These are phyloP conservation scores for Pseudisothecium myosuroides DNA, from an alignment of 225 moss, liverwort and hornwort genomes.

Conservation along the genomic window DNA sequence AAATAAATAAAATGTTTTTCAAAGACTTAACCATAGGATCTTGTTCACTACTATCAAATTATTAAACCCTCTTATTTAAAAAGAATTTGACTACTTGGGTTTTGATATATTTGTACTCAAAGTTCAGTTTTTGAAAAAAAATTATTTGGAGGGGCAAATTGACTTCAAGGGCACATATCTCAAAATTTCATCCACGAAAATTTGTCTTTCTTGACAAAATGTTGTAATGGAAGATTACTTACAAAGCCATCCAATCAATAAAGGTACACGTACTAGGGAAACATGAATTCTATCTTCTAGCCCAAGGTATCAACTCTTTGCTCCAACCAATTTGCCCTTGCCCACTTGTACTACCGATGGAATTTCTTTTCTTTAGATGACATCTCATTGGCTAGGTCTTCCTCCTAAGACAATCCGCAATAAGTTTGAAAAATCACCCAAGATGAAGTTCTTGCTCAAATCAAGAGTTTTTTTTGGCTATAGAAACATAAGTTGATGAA, in stretches of 20 bases:
- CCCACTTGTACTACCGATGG: background rate
- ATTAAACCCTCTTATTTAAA: background rate
- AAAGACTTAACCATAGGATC: too few relatives aligned
- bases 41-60: background rate
- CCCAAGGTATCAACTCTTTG: background rate
- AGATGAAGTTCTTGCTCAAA: background rate
- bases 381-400: background rate
- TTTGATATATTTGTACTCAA: too few relatives aligned
- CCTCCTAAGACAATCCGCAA: background rate
- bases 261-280: fast-evolving
- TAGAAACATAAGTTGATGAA: background rate
- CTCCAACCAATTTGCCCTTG: background rate
- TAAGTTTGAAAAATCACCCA: background rate
- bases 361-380: background rate
- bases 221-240: too few relatives aligned
- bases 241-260: background rate
- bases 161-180: too few relatives aligned
- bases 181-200: too few relatives aligned
- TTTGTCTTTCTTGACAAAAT: too few relatives aligned
- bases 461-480: background rate
- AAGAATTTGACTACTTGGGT: background rate
- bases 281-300: fast-evolving
- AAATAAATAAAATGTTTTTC: too few relatives aligned
- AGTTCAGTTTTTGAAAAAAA: too few relatives aligned
- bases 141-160: too few relatives aligned